Base-by-base conservation (phyloP, 2,329 filamentous ascomycete species). In the Pseudogymnoascus destructans region DNA sequence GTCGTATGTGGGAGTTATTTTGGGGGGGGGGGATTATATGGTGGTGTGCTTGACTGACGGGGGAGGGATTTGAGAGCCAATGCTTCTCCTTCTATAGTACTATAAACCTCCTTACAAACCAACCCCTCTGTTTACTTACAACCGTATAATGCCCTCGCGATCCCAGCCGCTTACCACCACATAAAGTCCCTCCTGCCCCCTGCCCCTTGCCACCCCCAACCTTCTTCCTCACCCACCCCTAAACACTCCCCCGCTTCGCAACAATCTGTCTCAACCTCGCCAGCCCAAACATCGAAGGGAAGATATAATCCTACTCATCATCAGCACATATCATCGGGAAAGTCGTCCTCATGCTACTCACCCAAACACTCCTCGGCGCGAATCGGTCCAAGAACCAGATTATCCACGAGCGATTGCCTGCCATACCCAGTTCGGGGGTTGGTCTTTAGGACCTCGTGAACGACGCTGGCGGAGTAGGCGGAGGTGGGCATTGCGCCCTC, bases 391-490 rank as follows among this genome's bases (percentile, higher is more conserved):
- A 13, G 10, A 46, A 57, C 59, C 59, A 59, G 9, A 59, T 40
- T 8, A 61, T 7, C 35, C 52, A 55, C 2, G 57, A 49, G 4
- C 21, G 15, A 21, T 55, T 30, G 4, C 59, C 59, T 46, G 38
- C 66, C 66, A 67, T 21, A 64, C 61, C 63, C 63, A 64, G 8
- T 64, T 58, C 4, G 60, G 38, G 65, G 64, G 1, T 40, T 58
- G 7, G 7, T 3, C 17, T 54, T 62, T 13, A 66, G 13, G 10
- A 58, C 62, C 19, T 63, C 49, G 1, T 21, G 30, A 0, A 64
- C 66, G 1, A 67, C 65, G 1, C 61, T 59, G 1, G 1, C 10
- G 0, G 65, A 65, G 25, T 66, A 67, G 7, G 36, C 33, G n/a
- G 61, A 62, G 8, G 61, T 61, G 40, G 64, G 58, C 58, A 57